Evolutionary conservation across 2,329 filamentous ascomycete genomes (phyloP).

Genomic region (Myotisia sp.): DNA sequence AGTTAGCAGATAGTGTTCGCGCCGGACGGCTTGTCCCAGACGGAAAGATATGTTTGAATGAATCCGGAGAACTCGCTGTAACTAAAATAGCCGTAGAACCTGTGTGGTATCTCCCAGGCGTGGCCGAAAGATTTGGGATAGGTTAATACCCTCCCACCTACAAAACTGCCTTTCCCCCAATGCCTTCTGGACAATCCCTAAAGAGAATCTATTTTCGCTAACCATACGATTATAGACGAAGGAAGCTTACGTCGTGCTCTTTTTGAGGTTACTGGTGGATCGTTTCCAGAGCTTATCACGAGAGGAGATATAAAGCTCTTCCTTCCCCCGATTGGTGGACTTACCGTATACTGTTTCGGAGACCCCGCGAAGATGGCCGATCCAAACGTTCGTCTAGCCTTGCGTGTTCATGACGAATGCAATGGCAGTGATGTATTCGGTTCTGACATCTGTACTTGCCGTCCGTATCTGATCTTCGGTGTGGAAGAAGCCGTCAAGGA

Average conservation of each 20-base stretch:
- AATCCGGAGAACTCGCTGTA: conserved; percentile 73
- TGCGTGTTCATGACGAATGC: conserved; percentile 79
- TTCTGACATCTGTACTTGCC: conserved; percentile 91
- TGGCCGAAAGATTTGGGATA: conserved; percentile 87
- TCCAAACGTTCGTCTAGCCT: conserved; percentile 61
- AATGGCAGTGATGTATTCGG: conserved; percentile 97
- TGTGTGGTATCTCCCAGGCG: conserved; percentile 73
- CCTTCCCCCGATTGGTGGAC: conserved; percentile 81
- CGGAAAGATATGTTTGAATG: conserved; percentile 80
- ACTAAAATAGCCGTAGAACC: conserved; percentile 97
- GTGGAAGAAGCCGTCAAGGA: conserved; percentile 97
- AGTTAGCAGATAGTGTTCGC: conserved; percentile 77
- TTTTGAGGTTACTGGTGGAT: conserved; percentile 91
- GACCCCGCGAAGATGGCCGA: conserved; percentile 90
- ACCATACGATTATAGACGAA: conserved; percentile 46
- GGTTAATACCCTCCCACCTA: conserved; percentile 38
- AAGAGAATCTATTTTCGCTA: background rate
- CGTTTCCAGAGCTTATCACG: conserved; percentile 92
- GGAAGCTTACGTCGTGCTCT: conserved; percentile 69
- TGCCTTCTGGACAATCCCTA: background rate
- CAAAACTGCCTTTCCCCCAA: too few species aligned
- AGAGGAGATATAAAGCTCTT: conserved; percentile 90
- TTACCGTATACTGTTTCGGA: conserved; percentile 95
- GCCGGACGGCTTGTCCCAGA: conserved; percentile 62
- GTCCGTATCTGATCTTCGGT: conserved; percentile 86